Base-by-base conservation (phyloP, 1,139 yeast genomes). In the Pichia sp. region DNA sequence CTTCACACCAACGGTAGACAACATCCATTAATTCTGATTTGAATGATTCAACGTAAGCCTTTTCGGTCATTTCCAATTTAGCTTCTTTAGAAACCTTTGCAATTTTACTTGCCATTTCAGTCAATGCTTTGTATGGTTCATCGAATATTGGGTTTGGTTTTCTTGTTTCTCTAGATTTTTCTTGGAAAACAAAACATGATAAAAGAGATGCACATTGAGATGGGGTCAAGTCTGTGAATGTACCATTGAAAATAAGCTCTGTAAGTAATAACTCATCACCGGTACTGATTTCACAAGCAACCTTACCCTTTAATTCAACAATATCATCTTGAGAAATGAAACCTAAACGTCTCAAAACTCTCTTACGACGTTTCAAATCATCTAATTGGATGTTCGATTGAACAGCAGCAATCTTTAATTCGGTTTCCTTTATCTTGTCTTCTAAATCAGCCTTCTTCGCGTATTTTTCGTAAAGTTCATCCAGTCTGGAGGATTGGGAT, bases 151-250 rank as follows among this genome's bases (percentile, higher is more conserved):
- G 90, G 57, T 86, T 81, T 57, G 93, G 73, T 57, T 91, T 76
- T 42, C 96, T 96, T 1, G 81, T 77, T 63, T 90, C 97, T 64
- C 88, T 89, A 44, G 96, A 88, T 63, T 94, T 81, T 65, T 93
- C 99, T 66, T 93, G 97, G 77, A 93, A 94, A 3, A 94, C 98
- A 70, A 93, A 93, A 67, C 97, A 89, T 34, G 97, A 89, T 45
- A 94, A 70, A 44, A 94, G 69, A 0, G 97, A 90, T 8, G 97
- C 97, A 66, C 95, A 83, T 65, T 90, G 97, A 59, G 88, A 96
- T 3, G 96, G 84, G 3, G 81, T 75, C 53, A 94, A 72, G 44
- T 89, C 96, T 59, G 84, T 90, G 69, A 93, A 93, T 34, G 86
- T 86, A 76, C 99, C 99, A 62, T 90, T 89, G 74, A 93, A 93